Percentiles rank a stretch among this genome's conserved stretches.
Evolutionary conservation across 306 rosid species (phyloP).

Genomic region (Cicer chorassanicum): DNA sequence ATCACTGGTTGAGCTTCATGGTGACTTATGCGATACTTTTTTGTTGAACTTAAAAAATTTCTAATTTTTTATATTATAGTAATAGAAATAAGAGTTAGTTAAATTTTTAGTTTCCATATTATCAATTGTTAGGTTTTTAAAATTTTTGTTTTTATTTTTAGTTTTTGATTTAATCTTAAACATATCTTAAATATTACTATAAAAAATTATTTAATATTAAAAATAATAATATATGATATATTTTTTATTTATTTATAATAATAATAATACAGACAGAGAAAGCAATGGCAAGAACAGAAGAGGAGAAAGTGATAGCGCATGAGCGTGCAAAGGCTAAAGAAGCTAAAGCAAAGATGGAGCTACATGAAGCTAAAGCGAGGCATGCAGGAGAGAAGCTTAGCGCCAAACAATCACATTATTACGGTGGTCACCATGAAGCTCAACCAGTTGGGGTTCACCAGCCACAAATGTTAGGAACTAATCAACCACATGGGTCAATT

Average conservation of each 20-base stretch:
- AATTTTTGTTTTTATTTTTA: too few species aligned
- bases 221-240: not conserved
- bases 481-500: conserved; percentile 44
- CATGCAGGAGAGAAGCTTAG: conserved; percentile 60
- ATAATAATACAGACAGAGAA: conserved; percentile 56
- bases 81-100: not conserved
- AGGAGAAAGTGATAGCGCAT: conserved; percentile 57
- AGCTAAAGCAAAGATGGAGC: conserved; percentile 69
- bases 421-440: conserved; percentile 10
- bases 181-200: too few species aligned
- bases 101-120: too few species aligned
- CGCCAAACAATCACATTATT: conserved; percentile 40
- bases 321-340: conserved; percentile 64
- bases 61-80: not conserved
- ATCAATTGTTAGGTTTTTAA: too few species aligned
- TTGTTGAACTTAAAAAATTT: too few species aligned
- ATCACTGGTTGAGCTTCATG: too few species aligned
- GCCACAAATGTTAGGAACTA: not conserved
- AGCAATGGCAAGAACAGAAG: conserved; percentile 58
- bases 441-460: conserved; percentile 29
- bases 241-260: not conserved
- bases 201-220: too few species aligned
- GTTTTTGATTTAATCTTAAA: too few species aligned
- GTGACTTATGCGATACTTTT: too few species aligned
- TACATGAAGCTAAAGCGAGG: conserved; percentile 69